phyloP scores from a whole-genome alignment of 495 filamentous ascomycete genomes.

The Cenococcum geophilum region DNA sequence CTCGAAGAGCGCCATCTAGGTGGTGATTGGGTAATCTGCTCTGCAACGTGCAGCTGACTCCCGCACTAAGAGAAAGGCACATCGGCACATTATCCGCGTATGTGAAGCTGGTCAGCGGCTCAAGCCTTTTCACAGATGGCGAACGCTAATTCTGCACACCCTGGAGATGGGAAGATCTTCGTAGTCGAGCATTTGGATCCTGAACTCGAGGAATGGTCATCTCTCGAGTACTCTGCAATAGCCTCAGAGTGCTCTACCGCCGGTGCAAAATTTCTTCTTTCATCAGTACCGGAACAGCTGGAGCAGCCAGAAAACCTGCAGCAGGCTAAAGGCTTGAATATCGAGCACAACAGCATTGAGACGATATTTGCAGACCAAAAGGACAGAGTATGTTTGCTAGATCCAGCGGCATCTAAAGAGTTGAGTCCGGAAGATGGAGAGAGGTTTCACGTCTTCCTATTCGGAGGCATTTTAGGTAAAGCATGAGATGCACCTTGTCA shows the following conservation, averaged over 20 bases:
- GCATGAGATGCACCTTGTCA: conserved; percentile 11
- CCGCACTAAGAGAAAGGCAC: conserved; percentile 24
- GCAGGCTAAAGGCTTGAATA: conserved; percentile 52
- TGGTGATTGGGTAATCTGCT: conserved; percentile 24
- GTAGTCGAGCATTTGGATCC: conserved; percentile 91
- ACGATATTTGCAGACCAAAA: conserved; percentile 61
- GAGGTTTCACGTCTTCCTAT: conserved; percentile 82
- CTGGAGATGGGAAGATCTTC: conserved; percentile 51
- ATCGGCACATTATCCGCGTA: conserved; percentile 20
- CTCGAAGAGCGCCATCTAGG: conserved; percentile 12
- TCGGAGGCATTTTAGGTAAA: conserved; percentile 91
- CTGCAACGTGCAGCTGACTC: conserved; percentile 23
- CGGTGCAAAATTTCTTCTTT: conserved; percentile 70
- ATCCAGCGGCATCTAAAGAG: conserved; percentile 75
- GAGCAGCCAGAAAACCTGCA: conserved; percentile 59
- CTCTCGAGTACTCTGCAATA: conserved; percentile 82
- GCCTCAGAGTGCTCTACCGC: conserved; percentile 66
- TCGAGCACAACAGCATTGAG: conserved; percentile 71
- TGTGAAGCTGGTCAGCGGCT: not conserved
- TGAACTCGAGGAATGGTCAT: conserved; percentile 90
- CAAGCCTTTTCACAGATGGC: conserved; percentile 12
- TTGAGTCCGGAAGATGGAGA: conserved; percentile 76
- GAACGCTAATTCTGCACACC: conserved; percentile 11
- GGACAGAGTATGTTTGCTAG: conserved; percentile 75
- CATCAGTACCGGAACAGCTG: conserved; percentile 67